Conservation (phyloP, 495 filamentous ascomycete species). For the Aspergillus carlsbadensis region DNA sequence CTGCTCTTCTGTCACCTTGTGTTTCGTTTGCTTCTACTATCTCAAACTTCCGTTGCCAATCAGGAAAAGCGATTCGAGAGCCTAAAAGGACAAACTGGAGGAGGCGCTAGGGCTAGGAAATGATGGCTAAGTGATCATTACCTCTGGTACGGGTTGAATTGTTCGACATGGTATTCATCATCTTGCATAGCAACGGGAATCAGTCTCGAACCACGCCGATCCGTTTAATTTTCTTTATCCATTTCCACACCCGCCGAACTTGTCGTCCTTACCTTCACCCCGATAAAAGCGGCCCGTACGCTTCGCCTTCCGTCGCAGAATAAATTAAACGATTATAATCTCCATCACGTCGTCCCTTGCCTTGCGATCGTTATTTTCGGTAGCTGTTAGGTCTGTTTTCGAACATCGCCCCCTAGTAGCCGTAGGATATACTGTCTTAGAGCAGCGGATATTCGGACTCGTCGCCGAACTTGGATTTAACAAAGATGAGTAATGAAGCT, state of each 20-base stretch:
- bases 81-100: background rate
- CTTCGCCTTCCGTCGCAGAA: conserved; percentile 35
- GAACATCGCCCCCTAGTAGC: conserved; percentile 1
- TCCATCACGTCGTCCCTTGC: conserved; percentile 28
- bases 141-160: conserved; percentile 11
- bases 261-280: conserved; percentile 36
- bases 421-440: conserved; percentile 1
- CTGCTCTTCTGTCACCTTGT: conserved; percentile 3
- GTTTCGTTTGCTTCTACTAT: background rate
- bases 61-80: conserved; percentile 4
- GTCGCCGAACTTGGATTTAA: background rate
- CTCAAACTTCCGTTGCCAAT: background rate
- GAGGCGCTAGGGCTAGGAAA: conserved; percentile 1
- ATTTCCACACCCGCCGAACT: conserved; percentile 27
- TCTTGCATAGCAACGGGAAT: conserved; percentile 42
- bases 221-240: conserved; percentile 26
- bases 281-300: conserved; percentile 39
- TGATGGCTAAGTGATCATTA: conserved; percentile 13
- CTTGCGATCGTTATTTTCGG: conserved; percentile 22
- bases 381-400: background rate
- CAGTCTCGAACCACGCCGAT: conserved; percentile 44
- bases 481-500: too few relatives aligned
- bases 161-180: conserved; percentile 24
- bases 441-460: background rate
- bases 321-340: conserved; percentile 35